A percentile compares a stretch with the other conserved stretches of the same genome.
Evolutionary conservation across 176 grass and related monocot species (phyloP).

Genomic region (Musa beccarii): DNA sequence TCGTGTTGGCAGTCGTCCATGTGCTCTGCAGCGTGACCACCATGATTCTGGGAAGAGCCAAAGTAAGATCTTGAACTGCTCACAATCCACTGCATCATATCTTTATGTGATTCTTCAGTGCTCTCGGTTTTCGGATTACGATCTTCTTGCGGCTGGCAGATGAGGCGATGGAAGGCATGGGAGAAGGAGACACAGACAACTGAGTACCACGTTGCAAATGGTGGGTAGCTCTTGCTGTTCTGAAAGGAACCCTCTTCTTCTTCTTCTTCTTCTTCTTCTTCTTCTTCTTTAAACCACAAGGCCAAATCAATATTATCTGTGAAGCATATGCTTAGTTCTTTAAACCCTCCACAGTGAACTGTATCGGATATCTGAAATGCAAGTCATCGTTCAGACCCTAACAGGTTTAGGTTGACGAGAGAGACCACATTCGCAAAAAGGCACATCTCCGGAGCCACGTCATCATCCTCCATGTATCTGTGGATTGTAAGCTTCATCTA

Average conservation of each 20-base stretch:
- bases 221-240: neutral
- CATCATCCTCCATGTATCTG: neutral
- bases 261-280: too few relatives aligned
- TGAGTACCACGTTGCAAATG: conserved; percentile 10
- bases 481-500: conserved; percentile 6
- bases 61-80: neutral
- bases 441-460: neutral
- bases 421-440: conserved; percentile 10
- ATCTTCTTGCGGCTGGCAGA: neutral
- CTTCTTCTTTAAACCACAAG: too few relatives aligned
- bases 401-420: conserved; percentile 11
- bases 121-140: neutral
- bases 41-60: conserved; percentile 12
- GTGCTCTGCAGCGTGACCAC: conserved; percentile 8
- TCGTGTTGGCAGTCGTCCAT: conserved; percentile 14
- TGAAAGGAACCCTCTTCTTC: too few relatives aligned
- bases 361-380: too few relatives aligned
- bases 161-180: conserved; percentile 12
- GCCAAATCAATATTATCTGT: too few relatives aligned
- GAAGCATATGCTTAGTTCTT: too few relatives aligned
- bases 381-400: neutral
- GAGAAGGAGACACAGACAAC: conserved; percentile 15
- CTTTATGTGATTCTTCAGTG: neutral
- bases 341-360: too few relatives aligned
- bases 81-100: neutral